A percentile compares a stretch with the other conserved stretches of the same genome.
Conservation (phyloP, 805 yeast genomes). For the Cyberlindnera mississippiensis region DNA sequence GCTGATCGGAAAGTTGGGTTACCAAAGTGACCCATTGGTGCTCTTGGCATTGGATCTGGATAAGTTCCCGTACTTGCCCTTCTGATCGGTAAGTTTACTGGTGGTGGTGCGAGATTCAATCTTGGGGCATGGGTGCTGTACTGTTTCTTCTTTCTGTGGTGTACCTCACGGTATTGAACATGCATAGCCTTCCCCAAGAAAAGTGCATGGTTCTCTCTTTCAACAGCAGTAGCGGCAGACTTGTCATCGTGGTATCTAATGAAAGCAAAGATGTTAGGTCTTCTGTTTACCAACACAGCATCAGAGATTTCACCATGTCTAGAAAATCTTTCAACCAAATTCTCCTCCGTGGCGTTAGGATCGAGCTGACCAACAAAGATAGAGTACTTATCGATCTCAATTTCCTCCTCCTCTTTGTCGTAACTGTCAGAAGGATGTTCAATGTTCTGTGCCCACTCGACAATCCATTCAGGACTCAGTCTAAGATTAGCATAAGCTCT, state of each 20-base stretch:
- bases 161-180: slow-evolving; percentile 75
- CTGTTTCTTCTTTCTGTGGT: slow-evolving; percentile 26
- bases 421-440: slow-evolving; percentile 41
- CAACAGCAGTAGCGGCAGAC: slow-evolving; percentile 85
- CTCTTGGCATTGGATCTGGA: slow-evolving; percentile 4
- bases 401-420: slow-evolving; percentile 27
- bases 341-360: slow-evolving; percentile 48
- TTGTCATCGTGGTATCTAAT: slow-evolving; percentile 58
- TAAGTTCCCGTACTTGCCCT: slow-evolving; percentile 33
- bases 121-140: slow-evolving; percentile 29
- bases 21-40: slow-evolving; percentile 19
- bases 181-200: slow-evolving; percentile 73
- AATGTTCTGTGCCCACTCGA: slow-evolving; percentile 86
- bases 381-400: slow-evolving; percentile 62
- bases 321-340: slow-evolving; percentile 54
- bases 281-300: slow-evolving; percentile 51
- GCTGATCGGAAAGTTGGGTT: slow-evolving; percentile 3
- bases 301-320: slow-evolving; percentile 63
- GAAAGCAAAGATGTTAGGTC: slow-evolving; percentile 61
- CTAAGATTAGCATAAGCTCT: slow-evolving; percentile 73
- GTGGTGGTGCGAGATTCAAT: slow-evolving; percentile 74
- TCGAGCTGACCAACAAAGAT: slow-evolving; percentile 78
- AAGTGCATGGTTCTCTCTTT: slow-evolving; percentile 76
- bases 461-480: slow-evolving; percentile 48
- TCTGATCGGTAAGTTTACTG: slow-evolving; percentile 56